These are phyloP conservation scores for Phaeophleospora eucalypticola DNA, from an alignment of 2,329 filamentous ascomycete species.

Conservation along the genomic window DNA sequence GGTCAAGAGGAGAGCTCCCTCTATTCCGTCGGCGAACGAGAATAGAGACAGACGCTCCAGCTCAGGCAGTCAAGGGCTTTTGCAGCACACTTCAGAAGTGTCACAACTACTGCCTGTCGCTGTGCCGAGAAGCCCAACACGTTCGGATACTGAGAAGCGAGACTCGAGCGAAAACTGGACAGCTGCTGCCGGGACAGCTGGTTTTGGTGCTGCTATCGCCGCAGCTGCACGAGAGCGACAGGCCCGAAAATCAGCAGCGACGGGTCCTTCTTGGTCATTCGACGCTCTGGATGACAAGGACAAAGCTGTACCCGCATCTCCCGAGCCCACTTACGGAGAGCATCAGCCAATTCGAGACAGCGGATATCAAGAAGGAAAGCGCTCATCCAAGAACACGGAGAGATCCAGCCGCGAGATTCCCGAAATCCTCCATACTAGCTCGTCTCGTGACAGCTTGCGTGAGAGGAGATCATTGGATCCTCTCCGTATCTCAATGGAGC, in stretches of 20 bases:
- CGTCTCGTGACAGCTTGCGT: constrained; percentile 28
- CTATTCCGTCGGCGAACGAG: constrained; percentile 1
- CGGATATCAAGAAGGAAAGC: constrained; percentile 37
- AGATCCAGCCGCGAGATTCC: constrained; percentile 14
- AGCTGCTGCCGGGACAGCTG: constrained; percentile 6
- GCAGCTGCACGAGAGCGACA: constrained; percentile 9
- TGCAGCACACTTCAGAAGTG: constrained; percentile 26
- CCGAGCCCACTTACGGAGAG: constrained; percentile 2
- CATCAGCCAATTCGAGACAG: constrained; percentile 39
- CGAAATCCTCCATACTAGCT: constrained; percentile 17
- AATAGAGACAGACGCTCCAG: neutral
- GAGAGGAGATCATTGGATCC: constrained; percentile 30
- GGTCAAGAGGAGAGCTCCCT: constrained; percentile 22
- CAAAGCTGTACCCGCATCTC: neutral
- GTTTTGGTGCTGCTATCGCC: constrained; percentile 8
- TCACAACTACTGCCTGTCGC: constrained; percentile 23
- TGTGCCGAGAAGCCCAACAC: constrained; percentile 8
- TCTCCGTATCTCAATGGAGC: constrained; percentile 24
- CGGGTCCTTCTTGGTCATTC: constrained; percentile 22
- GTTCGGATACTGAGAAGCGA: neutral
- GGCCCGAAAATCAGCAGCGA: constrained; percentile 1
- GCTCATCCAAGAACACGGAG: constrained; percentile 18
- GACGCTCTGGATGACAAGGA: constrained; percentile 9
- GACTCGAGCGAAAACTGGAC: neutral
- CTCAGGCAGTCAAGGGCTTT: neutral